Evolutionary conservation across 176 grass and related monocot genomes (phyloP).

Genomic region (Carex pumila): DNA sequence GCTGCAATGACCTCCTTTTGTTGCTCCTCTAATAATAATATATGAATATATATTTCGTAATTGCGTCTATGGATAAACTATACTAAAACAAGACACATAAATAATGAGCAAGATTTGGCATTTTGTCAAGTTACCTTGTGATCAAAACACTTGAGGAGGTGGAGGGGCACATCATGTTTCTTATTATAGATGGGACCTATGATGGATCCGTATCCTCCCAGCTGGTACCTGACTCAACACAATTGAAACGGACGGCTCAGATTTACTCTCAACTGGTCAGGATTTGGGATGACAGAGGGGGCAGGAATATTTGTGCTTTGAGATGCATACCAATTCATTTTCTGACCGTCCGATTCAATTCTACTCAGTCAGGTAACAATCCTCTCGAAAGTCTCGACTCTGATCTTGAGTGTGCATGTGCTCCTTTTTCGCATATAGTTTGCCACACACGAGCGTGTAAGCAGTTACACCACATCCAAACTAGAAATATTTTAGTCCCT

Average conservation of each 20-base stretch:
- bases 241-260: too few species aligned
- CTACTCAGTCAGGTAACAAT: too few species aligned
- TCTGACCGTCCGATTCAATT: too few species aligned
- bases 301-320: too few species aligned
- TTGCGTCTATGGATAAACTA: not conserved
- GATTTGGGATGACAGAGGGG: too few species aligned
- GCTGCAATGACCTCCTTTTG: too few species aligned
- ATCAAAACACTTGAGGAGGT: conserved; percentile 44
- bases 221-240: too few species aligned
- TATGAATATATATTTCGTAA: not conserved
- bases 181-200: conserved; percentile 70
- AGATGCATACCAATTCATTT: too few species aligned
- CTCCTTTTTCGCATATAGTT: conserved; percentile 59
- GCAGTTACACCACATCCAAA: conserved; percentile 60
- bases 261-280: too few species aligned
- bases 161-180: conserved; percentile 25
- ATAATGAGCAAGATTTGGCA: not conserved
- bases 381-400: conserved; percentile 65
- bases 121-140: conserved; percentile 44
- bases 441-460: conserved; percentile 45
- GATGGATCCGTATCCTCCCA: too few species aligned
- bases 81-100: not conserved
- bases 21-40: too few species aligned
- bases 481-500: conserved; percentile 64
- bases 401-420: conserved; percentile 57